Base-by-base conservation (phyloP, 2,329 filamentous ascomycete genomes). In the Diplodia mutila region DNA sequence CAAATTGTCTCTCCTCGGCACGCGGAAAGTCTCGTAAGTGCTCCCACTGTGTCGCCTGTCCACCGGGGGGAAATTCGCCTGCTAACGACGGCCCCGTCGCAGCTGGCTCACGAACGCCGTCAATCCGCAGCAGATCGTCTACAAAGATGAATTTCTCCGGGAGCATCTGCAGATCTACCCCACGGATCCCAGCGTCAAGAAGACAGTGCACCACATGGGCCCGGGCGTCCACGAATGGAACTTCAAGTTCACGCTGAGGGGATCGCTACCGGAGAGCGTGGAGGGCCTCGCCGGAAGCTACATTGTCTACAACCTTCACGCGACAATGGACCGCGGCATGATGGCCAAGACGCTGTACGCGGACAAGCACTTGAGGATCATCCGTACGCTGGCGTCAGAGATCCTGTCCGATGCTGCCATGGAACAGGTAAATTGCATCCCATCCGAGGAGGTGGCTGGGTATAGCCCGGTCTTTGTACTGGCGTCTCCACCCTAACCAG, bases 261-360 rank as follows among this genome's bases (percentile, higher is more conserved):
- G 77, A 12, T 75, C 77, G 37, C 78, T 86, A 75, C 87, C 92
- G 21, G 95, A 98, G 84, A 97, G 93, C 75, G 87, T 99, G 49
- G 95, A 98, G 80, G 95, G 95, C 3, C 83, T 98, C 67, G 85
- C 87, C 67, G 92, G 96, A 73, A 94, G 91, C 18, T 94, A 91
- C 80, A 89, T 98, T 69, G 91, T 92, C 57, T 99, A 98, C 80
- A 90, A 91, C 71, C 85, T 99, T 75, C 97, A 97, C 80, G 95
- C 94, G 1, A 94, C 93, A 63, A 90, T 98, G 61, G 91, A 90
- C 54, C 84, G 94, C 68, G 92, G 93, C 69, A 96, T 95, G 82
- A 89, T 97, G 74, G 89, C 91, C 74, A 94, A 96, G 82, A 93
- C 97, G 76, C 84, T 97, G 61, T 88, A 91, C 72, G 87, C 92